Conservation (phyloP, 31 red algal species). For the Bonnemaisonia californica region DNA sequence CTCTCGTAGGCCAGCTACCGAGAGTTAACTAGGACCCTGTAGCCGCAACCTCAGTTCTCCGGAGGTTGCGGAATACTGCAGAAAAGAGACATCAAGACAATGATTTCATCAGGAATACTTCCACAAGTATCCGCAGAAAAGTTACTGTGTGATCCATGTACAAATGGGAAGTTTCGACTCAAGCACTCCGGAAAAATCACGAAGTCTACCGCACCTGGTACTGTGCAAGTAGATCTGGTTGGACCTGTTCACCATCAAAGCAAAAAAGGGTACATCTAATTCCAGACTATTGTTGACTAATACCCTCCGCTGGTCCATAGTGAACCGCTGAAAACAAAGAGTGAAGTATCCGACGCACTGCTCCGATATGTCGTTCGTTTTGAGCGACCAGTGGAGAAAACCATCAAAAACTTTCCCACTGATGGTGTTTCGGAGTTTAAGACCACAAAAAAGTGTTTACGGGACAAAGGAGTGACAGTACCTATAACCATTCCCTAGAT, state of each 20-base stretch:
- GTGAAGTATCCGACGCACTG: slow-evolving; percentile 29
- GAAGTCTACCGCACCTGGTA: not conserved
- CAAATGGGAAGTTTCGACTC: slow-evolving; percentile 16
- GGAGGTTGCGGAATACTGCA: too few species aligned
- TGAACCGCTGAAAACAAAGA: slow-evolving; percentile 19
- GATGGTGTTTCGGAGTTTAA: slow-evolving; percentile 28
- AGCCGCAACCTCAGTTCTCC: too few species aligned
- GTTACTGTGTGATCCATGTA: slow-evolving; percentile 19
- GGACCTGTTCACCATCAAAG: not conserved
- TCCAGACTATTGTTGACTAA: slow-evolving; percentile 44
- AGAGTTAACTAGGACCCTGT: too few species aligned
- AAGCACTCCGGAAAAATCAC: slow-evolving; percentile 15
- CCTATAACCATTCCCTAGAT: slow-evolving; percentile 22
- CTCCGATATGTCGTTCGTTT: slow-evolving; percentile 1
- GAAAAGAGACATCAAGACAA: not conserved
- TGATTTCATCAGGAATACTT: slow-evolving; percentile 1
- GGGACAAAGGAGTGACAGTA: not conserved
- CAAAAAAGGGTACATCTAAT: slow-evolving; percentile 28
- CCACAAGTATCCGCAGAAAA: slow-evolving; percentile 5
- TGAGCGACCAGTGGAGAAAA: slow-evolving; percentile 6
- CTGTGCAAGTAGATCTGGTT: slow-evolving; percentile 33
- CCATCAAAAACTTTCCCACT: not conserved
- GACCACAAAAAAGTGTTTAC: not conserved
- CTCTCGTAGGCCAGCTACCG: too few species aligned
- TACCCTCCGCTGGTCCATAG: not conserved